phyloP scores from a whole-genome alignment of 805 yeast species.

The Starmerella bombi region DNA sequence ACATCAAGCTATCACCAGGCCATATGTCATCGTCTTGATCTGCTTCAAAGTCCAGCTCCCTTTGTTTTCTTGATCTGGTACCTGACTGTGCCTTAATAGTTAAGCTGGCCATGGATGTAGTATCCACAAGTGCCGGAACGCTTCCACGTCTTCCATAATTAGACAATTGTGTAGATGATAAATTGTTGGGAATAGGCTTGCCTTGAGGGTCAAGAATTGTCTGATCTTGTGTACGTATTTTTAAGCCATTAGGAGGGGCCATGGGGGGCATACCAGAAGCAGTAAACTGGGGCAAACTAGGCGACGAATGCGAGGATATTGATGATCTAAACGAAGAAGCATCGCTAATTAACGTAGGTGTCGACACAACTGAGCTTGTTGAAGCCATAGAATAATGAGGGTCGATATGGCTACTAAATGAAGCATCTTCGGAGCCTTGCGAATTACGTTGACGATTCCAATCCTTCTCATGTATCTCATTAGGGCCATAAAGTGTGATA shows the following conservation, averaged over 20 bases:
- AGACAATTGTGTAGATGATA: no score
- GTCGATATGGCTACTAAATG: not conserved
- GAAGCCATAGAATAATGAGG: slow-evolving; percentile 10
- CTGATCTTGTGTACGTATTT: no score
- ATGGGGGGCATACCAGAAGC: no score
- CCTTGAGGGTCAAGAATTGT: no score
- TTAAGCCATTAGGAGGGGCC: not conserved
- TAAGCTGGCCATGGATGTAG: slow-evolving; percentile 22
- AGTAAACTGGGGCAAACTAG: slow-evolving; percentile 9
- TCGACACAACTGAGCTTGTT: slow-evolving; percentile 14
- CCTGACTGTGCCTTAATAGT: slow-evolving; percentile 15
- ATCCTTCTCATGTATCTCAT: not conserved
- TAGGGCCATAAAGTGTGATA: slow-evolving; percentile 13
- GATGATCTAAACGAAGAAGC: slow-evolving; percentile 20
- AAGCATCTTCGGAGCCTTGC: not conserved
- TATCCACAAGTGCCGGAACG: slow-evolving; percentile 16
- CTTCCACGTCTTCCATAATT: slow-evolving; percentile 13
- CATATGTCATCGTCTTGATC: slow-evolving; percentile 41
- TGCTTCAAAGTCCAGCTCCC: slow-evolving; percentile 27
- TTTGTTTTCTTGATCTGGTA: slow-evolving; percentile 21
- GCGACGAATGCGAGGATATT: slow-evolving; percentile 15
- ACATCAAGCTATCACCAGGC: slow-evolving; percentile 41
- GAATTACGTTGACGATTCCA: not conserved
- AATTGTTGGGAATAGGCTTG: no score
- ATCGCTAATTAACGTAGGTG: slow-evolving; percentile 21